Percentiles rank a stretch among this genome's conserved stretches.
Conservation (phyloP, 2,329 filamentous ascomycete genomes). For the Westerdykella sp. region DNA sequence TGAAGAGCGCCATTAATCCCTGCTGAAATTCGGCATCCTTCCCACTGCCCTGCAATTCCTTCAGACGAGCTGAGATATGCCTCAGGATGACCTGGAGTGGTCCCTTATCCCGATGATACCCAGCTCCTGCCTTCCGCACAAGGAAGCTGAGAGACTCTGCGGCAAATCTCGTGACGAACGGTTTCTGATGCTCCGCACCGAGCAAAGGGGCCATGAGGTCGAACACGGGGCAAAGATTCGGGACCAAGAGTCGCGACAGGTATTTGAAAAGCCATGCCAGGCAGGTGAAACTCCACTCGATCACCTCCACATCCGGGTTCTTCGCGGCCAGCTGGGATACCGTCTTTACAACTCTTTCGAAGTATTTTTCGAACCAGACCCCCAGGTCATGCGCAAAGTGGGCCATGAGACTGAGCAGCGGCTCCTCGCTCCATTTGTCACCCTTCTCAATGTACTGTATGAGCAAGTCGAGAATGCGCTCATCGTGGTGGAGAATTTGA, state of each 20-base stretch:
- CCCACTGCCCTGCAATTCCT: slow-evolving; percentile 47
- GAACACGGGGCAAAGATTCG: slow-evolving; percentile 78
- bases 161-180: slow-evolving; percentile 84
- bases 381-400: slow-evolving; percentile 95
- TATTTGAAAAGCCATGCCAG: slow-evolving; percentile 98
- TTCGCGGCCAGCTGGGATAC: slow-evolving; percentile 73
- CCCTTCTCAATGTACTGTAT: slow-evolving; percentile 68
- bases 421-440: slow-evolving; percentile 76
- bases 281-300: slow-evolving; percentile 95
- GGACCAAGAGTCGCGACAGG: slow-evolving; percentile 76
- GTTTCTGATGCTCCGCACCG: slow-evolving; percentile 73
- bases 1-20: slow-evolving; percentile 86
- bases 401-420: slow-evolving; percentile 78
- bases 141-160: slow-evolving; percentile 94
- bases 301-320: slow-evolving; percentile 75
- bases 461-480: slow-evolving; percentile 73
- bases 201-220: slow-evolving; percentile 77
- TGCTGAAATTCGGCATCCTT: slow-evolving; percentile 69
- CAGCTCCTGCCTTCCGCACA: slow-evolving; percentile 76
- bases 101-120: slow-evolving; percentile 64
- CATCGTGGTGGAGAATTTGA: slow-evolving; percentile 85
- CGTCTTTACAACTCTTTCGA: slow-evolving; percentile 65
- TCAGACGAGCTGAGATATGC: slow-evolving; percentile 65
- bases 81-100: slow-evolving; percentile 65
- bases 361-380: slow-evolving; percentile 80